Evolutionary conservation across 108 stramenopile species (phyloP), one percentile per base, ranked within the genome.

Genomic region (Conticribra guillardii): DNA sequence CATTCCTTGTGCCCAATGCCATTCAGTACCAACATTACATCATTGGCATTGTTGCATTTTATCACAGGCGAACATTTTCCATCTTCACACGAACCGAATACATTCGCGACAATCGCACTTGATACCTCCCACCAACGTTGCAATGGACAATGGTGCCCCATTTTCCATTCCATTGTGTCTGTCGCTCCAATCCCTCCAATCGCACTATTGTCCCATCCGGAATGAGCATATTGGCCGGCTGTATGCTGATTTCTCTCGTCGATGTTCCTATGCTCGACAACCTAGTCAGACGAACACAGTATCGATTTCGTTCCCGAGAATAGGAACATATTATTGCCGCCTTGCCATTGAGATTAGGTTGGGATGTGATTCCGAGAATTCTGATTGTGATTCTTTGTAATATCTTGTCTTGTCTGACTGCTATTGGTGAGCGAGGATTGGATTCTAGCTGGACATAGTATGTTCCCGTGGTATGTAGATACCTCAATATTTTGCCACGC

Each of bases 151-250:
- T 37, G 0, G 30, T 62, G 17, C 60, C 78, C 59, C 71, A 79
- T 19, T 34, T 64, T 5, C 78, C 78, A 72, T 79, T 79, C 78
- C 78, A 79, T 28, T 79, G 78, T 34, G 69, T 51, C 21, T 55
- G 50, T 48, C 41, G 63, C 49, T 60, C 51, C 58, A 79, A 62
- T 19, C 70, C 70, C 48, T 79, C 78, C 45, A 79, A 54, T 34
- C 78, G 56, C 4, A 79, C 68, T 26, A 14, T 32, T 28, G 79
- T 56, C 28, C 71, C 71, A 57, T 67, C 61, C 1, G 79, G 60
- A 3, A 80, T 62, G 27, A 60, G 51, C 52, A 80, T 80, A 53
- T 80, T 80, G 26, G 50, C 8, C 0, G 50, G 33, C 41, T 72
- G 54, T 9, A 80, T 33, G 41, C 71, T 72, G 17, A 80, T 68